Conservation (phyloP, 345 rosid species). For the Aegle marmelos region DNA sequence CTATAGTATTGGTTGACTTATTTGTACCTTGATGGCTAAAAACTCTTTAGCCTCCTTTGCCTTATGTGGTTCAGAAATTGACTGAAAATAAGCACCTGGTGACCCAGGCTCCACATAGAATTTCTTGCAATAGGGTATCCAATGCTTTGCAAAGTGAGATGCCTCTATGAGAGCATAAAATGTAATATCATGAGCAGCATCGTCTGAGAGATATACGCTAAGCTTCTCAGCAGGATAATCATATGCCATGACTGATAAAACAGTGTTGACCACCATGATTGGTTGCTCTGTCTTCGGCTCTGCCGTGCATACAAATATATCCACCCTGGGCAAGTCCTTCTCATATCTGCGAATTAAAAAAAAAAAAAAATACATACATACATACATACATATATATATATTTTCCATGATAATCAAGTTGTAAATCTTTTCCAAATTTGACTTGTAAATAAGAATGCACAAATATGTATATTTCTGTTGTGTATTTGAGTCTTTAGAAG, state of each 20-base stretch:
- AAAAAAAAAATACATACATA: not conserved
- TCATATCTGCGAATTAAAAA: conserved; percentile 22
- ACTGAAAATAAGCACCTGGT: conserved; percentile 39
- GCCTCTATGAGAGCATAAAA: conserved; percentile 54
- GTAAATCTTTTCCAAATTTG: too few relatives aligned
- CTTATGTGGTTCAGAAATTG: not conserved
- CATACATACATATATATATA: too few relatives aligned
- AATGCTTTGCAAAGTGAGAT: conserved; percentile 37
- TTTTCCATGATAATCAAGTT: too few relatives aligned
- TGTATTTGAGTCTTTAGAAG: too few relatives aligned
- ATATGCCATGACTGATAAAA: conserved; percentile 48
- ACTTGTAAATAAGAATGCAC: too few relatives aligned
- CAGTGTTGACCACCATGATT: conserved; percentile 44
- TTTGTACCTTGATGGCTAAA: conserved; percentile 24
- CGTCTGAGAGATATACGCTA: conserved; percentile 51
- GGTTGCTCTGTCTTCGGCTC: conserved; percentile 54
- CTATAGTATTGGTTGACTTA: not conserved
- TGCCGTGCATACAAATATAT: conserved; percentile 55
- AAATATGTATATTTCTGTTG: too few relatives aligned
- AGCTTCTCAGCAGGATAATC: conserved; percentile 43
- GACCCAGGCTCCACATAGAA: conserved; percentile 39
- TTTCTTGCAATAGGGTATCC: conserved; percentile 55
- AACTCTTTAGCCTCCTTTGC: conserved; percentile 4
- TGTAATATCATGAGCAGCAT: conserved; percentile 42
- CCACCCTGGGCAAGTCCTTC: conserved; percentile 40